These are phyloP conservation scores for Sextonia rubra DNA, from an alignment of 164 flowering plant genomes.

Conservation along the genomic window DNA sequence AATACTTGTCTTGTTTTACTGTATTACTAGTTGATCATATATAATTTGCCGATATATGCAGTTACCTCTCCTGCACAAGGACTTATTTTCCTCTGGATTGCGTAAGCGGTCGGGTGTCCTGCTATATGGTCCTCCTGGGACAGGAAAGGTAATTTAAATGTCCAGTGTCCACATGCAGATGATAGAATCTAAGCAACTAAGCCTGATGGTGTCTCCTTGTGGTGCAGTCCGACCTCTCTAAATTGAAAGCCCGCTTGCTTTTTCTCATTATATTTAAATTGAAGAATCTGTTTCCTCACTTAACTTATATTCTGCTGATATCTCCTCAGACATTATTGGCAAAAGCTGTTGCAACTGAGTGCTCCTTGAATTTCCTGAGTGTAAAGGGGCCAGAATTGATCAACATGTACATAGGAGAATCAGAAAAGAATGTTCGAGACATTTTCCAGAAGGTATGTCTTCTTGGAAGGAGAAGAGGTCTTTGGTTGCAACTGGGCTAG, in stretches of 20 bases:
- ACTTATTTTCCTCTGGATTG: slow-evolving; percentile 88
- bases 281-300: neutral
- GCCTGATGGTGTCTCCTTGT: neutral
- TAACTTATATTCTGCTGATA: neutral
- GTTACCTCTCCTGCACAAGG: slow-evolving; percentile 93
- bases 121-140: slow-evolving; percentile 98
- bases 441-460: slow-evolving; percentile 82
- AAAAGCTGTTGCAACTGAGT: slow-evolving; percentile 56
- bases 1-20: neutral
- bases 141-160: slow-evolving; percentile 66
- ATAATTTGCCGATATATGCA: slow-evolving; percentile 23
- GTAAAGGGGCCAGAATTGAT: slow-evolving; percentile 96
- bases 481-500: neutral
- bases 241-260: neutral
- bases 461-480: neutral
- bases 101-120: slow-evolving; percentile 96
- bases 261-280: neutral
- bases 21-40: neutral
- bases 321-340: neutral
- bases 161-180: neutral
- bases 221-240: neutral
- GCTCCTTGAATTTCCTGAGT: slow-evolving; percentile 90
- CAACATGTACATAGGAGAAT: slow-evolving; percentile 53
- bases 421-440: slow-evolving; percentile 74
- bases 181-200: neutral